Evolutionary conservation across 108 stramenopile genomes (phyloP), one percentile per base, ranked within the genome.

Genomic region (Pseudonitzschia pungens): DNA sequence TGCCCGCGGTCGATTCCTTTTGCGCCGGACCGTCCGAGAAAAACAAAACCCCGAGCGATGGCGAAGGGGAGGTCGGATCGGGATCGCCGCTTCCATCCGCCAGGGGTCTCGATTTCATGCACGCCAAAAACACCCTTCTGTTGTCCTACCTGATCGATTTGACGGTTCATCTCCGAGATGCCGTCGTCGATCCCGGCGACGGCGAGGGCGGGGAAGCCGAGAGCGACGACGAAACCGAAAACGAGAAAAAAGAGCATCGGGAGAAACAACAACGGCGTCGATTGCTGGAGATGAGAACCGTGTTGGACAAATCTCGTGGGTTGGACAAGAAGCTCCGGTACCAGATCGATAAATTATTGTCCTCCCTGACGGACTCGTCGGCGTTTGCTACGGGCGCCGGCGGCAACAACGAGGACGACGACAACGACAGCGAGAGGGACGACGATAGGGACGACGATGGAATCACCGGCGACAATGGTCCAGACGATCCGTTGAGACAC

Each of bases 281-380:
- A 28, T 67, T 95, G 8, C 56, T 67, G 20, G 89, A 91, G 72
- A 90, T 90, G 86, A 91, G 84, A 72, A 77, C 78, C 21, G 90
- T 87, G 22, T 71, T 95, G 28, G 94, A 95, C 51, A 95, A 92
- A 62, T 81, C 88, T 55, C 86, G 90, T 18, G 90, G 90, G 11
- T 63, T 95, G 11, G 92, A 95, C 70, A 91, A 90, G 62, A 90
- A 91, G 67, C 81, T 95, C 74, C 77, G 89, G 20, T 93, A 95
- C 74, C 92, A 92, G 64, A 88, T 95, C 59, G 94, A 95, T 58
- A 91, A 92, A 68, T 66, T 95, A 44, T 55, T 93, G 21, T 77
- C 88, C 0, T 55, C 86, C 36, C 65, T 78, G 53, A 75, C 83
- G 12, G 66, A 72, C 2, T 69, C 77, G 27, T 77, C 89, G 14